Conservation (phyloP, 441 rosid genomes). For the Populus hybrid region DNA sequence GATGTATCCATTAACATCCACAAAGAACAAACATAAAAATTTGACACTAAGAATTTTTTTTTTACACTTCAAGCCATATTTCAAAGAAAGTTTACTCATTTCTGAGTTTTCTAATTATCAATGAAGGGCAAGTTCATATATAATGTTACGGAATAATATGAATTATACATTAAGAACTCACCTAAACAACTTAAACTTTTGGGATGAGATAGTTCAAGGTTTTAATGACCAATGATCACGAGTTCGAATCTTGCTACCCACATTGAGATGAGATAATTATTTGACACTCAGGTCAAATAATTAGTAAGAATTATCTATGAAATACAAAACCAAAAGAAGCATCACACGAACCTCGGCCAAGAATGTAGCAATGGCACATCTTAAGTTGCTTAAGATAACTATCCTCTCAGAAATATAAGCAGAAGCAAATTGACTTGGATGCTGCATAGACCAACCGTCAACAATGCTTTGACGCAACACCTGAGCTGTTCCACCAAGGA, state of each 20-base stretch:
- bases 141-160: not conserved
- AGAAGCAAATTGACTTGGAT: slow-evolving; percentile 57
- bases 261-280: too few species aligned
- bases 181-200: too few species aligned
- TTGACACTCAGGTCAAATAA: not conserved
- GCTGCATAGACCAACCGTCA: slow-evolving; percentile 54
- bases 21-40: not conserved
- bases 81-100: not conserved
- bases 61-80: not conserved
- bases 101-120: not conserved
- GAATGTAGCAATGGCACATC: slow-evolving; percentile 71
- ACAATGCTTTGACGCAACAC: slow-evolving; percentile 38
- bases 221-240: too few species aligned
- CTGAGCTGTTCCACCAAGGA: slow-evolving; percentile 49
- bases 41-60: too few species aligned
- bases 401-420: slow-evolving; percentile 69
- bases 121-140: not conserved
- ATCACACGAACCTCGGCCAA: slow-evolving; percentile 67
- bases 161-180: too few species aligned
- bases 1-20: not conserved
- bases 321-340: slow-evolving; percentile 1
- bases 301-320: not conserved
- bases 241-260: too few species aligned
- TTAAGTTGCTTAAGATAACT: slow-evolving; percentile 49
- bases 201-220: too few species aligned